A percentile compares a stretch with the other conserved stretches of the same genome.
phyloP scores from a whole-genome alignment of 371 early-diverging fungal genomes.

The Hamiltosporidium tvaerminnensis region DNA sequence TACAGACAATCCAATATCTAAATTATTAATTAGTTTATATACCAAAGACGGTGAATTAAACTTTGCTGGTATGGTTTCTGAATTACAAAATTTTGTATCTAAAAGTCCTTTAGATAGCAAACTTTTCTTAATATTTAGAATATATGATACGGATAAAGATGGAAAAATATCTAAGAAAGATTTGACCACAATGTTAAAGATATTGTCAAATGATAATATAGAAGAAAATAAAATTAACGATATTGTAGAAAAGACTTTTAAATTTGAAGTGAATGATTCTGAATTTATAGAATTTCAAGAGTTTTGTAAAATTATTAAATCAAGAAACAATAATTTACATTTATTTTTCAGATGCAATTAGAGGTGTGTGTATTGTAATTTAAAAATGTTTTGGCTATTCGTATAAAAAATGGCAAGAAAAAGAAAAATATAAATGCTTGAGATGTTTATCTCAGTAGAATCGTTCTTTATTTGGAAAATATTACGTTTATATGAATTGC shows the following conservation, averaged over 20 bases:
- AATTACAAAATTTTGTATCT: neutral
- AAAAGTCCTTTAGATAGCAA: neutral
- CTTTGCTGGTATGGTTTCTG: neutral
- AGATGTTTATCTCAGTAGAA: too few relatives aligned
- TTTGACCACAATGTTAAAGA: neutral
- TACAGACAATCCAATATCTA: too few relatives aligned
- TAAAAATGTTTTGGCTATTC: too few relatives aligned
- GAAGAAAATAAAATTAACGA: slow-evolving; percentile 8
- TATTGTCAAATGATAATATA: neutral
- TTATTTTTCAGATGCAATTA: neutral
- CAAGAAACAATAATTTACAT: neutral
- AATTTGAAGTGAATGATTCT: slow-evolving; percentile 1
- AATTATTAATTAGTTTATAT: too few relatives aligned
- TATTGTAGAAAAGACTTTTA: slow-evolving; percentile 26
- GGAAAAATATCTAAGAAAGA: slow-evolving; percentile 6
- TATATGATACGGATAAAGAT: slow-evolving; percentile 7
- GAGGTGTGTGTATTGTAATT: too few relatives aligned
- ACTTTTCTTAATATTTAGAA: neutral
- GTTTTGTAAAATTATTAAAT: neutral
- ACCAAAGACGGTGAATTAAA: neutral
- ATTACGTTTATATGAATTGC: too few relatives aligned
- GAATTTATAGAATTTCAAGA: slow-evolving; percentile 4
- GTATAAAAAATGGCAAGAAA: too few relatives aligned
- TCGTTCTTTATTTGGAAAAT: too few relatives aligned
- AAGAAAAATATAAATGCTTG: too few relatives aligned